A percentile compares a stretch with the other conserved stretches of the same genome.
Conservation (phyloP, 192 early-diverging fungal genomes). For the Helicostylum pulchrum region DNA sequence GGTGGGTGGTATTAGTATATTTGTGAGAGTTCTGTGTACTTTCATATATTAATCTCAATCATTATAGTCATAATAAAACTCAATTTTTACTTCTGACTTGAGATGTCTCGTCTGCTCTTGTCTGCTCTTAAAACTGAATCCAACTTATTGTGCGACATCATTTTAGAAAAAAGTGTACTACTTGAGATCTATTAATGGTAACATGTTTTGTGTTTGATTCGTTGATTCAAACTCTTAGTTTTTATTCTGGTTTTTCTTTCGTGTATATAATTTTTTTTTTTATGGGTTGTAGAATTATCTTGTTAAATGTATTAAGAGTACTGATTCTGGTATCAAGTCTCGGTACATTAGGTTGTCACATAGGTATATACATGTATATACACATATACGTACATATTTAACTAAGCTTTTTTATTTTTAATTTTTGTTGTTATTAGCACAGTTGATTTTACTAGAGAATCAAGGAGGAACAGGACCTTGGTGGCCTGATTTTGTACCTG, state of each 20-base stretch:
- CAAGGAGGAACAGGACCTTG: constrained; percentile 1
- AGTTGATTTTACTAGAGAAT: not conserved
- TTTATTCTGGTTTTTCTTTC: no score
- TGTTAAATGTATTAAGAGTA: constrained; percentile 4
- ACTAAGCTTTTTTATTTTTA: not conserved
- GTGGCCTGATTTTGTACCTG: constrained; percentile 15
- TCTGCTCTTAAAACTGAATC: no score
- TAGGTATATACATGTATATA: not conserved
- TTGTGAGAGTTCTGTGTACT: no score
- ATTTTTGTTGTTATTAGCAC: not conserved
- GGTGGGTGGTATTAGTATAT: no score
- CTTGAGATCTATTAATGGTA: no score
- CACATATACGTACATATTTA: not conserved
- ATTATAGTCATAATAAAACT: no score
- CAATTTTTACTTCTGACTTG: no score
- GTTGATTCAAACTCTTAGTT: not conserved
- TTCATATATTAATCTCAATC: no score
- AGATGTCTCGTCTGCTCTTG: no score
- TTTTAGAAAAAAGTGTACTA: no score
- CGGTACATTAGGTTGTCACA: constrained; percentile 13
- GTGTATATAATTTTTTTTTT: not conserved
- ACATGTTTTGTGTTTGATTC: not conserved
- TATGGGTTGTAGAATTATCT: not conserved
- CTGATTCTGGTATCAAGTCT: not conserved
- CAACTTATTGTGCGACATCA: no score